Conservation (phyloP, 2,329 filamentous ascomycete genomes). For the Magnaporthiopsis incrustans region DNA sequence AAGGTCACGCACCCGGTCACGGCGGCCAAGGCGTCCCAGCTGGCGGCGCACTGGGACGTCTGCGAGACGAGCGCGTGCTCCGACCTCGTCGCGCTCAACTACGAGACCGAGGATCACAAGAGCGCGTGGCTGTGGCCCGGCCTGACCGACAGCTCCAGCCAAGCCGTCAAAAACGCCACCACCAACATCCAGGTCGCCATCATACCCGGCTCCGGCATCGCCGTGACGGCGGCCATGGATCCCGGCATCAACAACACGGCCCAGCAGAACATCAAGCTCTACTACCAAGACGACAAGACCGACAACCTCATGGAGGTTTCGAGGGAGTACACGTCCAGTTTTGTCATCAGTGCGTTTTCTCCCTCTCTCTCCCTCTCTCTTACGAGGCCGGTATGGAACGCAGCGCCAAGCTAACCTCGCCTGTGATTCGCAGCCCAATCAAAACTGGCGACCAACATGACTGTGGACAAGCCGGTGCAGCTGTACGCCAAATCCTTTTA, state of each 20-base stretch:
- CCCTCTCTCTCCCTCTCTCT: not conserved
- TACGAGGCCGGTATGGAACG: too few species aligned
- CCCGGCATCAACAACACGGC: not conserved
- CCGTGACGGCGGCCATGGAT: not conserved
- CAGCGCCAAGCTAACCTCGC: not conserved
- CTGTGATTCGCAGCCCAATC: not conserved
- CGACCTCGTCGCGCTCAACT: not conserved
- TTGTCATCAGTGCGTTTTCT: not conserved
- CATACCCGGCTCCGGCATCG: not conserved
- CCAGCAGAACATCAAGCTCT: not conserved
- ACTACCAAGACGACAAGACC: not conserved
- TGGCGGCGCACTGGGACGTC: constrained; percentile 3
- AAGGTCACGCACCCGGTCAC: constrained; percentile 1
- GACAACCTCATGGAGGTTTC: not conserved
- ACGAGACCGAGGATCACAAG: not conserved
- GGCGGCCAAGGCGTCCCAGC: not conserved
- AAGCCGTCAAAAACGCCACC: not conserved
- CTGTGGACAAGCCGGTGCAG: not conserved
- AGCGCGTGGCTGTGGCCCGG: not conserved
- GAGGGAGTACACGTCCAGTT: not conserved
- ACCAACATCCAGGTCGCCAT: not conserved
- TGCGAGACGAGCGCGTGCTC: not conserved
- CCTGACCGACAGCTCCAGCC: not conserved
- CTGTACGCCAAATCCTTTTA: constrained; percentile 2
- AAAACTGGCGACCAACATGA: not conserved